Evolutionary conservation across 2,329 filamentous ascomycete genomes (phyloP).

Genomic region (Penicillium sp.): DNA sequence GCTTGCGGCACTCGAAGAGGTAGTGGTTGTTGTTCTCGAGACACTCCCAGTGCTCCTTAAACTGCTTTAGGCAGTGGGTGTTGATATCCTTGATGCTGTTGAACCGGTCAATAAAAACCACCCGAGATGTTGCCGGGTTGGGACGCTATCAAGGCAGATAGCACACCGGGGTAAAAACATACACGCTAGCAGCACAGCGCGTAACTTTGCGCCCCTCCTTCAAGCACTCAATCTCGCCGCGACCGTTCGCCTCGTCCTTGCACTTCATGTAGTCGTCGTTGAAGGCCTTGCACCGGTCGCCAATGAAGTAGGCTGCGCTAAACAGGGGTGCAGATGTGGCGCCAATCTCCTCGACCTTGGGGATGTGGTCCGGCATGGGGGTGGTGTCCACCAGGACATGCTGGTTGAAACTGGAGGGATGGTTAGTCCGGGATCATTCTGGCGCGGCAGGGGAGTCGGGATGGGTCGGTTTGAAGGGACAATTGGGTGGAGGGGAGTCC

Average conservation of each 20-base stretch:
- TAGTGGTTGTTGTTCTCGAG: constrained; percentile 98
- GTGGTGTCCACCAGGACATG: constrained; percentile 92
- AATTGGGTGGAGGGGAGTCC: background rate
- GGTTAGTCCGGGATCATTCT: constrained; percentile 20
- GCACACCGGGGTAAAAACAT: constrained; percentile 27
- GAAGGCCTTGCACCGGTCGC: constrained; percentile 88
- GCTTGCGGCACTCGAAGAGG: constrained; percentile 88
- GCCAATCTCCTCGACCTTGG: constrained; percentile 90
- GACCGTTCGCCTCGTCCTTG: constrained; percentile 90
- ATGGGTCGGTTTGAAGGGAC: background rate
- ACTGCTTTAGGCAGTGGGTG: constrained; percentile 86
- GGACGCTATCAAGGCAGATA: background rate
- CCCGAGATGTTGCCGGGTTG: background rate
- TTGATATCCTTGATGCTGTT: constrained; percentile 88
- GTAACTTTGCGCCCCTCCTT: constrained; percentile 96
- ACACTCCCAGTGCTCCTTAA: constrained; percentile 92
- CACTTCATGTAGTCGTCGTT: constrained; percentile 99
- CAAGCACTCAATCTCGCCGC: constrained; percentile 90
- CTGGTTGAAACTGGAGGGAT: constrained; percentile 78
- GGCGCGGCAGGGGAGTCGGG: constrained; percentile 1
- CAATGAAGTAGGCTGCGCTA: constrained; percentile 95
- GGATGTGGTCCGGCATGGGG: constrained; percentile 87
- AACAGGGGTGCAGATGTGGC: constrained; percentile 88
- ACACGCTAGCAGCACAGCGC: constrained; percentile 94
- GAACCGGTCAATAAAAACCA: background rate